Evolutionary conservation across 306 rosid species (phyloP).

Genomic region (Quercus berberidifolia): DNA sequence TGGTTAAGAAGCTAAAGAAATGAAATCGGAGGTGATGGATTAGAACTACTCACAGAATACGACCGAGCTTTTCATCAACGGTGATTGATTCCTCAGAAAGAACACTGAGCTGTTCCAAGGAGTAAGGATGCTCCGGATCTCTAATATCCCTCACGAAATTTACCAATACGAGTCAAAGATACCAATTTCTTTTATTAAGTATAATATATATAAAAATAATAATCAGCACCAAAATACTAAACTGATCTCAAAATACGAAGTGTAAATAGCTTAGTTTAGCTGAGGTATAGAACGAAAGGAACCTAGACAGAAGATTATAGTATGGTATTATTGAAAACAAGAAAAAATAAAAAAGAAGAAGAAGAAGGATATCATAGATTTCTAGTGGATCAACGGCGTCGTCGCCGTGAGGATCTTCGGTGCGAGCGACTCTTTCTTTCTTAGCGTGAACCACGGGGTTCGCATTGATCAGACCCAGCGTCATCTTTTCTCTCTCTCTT

Average conservation of each 20-base stretch:
- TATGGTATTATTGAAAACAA: neutral
- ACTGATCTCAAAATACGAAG: neutral
- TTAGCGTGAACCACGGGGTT: constrained; percentile 95
- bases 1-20: neutral
- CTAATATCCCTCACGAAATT: constrained; percentile 95
- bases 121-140: constrained; percentile 99
- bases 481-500: constrained; percentile 39
- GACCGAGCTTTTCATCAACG: constrained; percentile 80
- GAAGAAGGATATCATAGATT: constrained; percentile 83
- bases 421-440: constrained; percentile 76
- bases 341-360: neutral
- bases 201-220: neutral
- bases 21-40: neutral
- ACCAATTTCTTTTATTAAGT: neutral
- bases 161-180: constrained; percentile 66
- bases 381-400: constrained; percentile 92
- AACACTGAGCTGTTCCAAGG: constrained; percentile 95
- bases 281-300: neutral
- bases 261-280: neutral
- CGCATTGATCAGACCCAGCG: constrained; percentile 92
- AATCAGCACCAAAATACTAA: neutral
- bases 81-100: constrained; percentile 94
- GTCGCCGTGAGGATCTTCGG: constrained; percentile 57
- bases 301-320: neutral
- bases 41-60: constrained; percentile 56